phyloP scores from a whole-genome alignment of 257 asterid species.

The Cruciata laevipes region DNA sequence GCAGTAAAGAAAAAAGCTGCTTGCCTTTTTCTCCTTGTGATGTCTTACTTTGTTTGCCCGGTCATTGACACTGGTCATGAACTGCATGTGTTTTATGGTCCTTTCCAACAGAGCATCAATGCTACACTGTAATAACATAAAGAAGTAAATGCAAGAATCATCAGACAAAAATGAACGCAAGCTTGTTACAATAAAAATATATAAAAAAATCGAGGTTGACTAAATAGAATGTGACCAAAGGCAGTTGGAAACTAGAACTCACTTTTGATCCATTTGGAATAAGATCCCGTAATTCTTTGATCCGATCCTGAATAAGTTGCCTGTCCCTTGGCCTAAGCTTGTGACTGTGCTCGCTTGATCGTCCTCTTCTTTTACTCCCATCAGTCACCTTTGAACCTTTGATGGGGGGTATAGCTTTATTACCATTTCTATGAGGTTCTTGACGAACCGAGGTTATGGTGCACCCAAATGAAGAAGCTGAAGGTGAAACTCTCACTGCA shows the following conservation, averaged over 20 bases:
- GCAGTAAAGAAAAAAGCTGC: background rate
- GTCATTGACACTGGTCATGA: constrained; percentile 52
- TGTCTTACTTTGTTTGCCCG: constrained; percentile 64
- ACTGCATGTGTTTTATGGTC: constrained; percentile 86
- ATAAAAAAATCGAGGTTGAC: too few relatives aligned
- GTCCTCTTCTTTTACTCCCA: constrained; percentile 46
- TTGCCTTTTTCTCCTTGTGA: constrained; percentile 48
- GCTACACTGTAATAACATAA: constrained; percentile 67
- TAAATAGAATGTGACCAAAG: background rate
- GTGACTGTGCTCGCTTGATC: constrained; percentile 28
- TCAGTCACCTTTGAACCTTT: constrained; percentile 32
- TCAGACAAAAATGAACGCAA: background rate
- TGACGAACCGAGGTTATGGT: constrained; percentile 28
- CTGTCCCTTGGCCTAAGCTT: constrained; percentile 87
- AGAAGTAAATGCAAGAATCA: background rate
- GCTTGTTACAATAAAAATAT: too few relatives aligned
- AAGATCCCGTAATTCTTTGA: constrained; percentile 86
- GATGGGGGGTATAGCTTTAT: constrained; percentile 18
- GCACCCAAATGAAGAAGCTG: constrained; percentile 45
- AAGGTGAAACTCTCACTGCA: constrained; percentile 19
- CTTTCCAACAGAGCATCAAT: constrained; percentile 87
- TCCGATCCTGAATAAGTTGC: constrained; percentile 83
- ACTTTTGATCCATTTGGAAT: constrained; percentile 81
- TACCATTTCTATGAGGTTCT: constrained; percentile 33
- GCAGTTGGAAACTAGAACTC: constrained; percentile 5